Base-by-base conservation (phyloP, 2,329 filamentous ascomycete genomes). In the Hypoxylon sp. region DNA sequence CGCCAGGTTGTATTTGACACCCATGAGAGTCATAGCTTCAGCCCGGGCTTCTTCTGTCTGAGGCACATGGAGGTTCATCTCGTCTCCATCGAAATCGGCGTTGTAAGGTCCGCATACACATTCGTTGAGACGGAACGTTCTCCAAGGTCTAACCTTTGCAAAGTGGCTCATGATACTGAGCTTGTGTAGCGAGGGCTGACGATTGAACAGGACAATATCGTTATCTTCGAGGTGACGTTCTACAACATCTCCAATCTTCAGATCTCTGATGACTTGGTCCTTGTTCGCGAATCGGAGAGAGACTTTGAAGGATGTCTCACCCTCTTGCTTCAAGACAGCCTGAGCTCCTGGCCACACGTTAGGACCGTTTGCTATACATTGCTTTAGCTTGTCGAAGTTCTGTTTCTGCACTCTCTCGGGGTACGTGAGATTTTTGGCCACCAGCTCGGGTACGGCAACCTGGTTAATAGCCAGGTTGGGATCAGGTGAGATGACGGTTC, bases 21-120 rank as follows among this genome's bases (percentile, higher is more conserved):
- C 95, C 95, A 99, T 99, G 43, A 99, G 79, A 66, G 94, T 92
- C 69, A 96, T 96, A 0, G 95, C 95, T 75, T 99, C 95, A 2
- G 94, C 91, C 55, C 95, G 86, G 9, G 95, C 94, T 75, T 99
- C 95, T 77, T 99, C 95, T 0, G 95, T 98, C 73, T 99, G 95
- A 2, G 95, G 95, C 13, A 99, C 93, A 76, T 99, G 95, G 43
- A 99, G 78, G 69, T 99, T 99, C 95, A 99, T 99, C 75, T 99
- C 95, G 68, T 99, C 95, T 58, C 95, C 95, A 69, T 99, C 95
- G 67, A 99, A 99, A 84, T 99, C 95, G 53, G 95, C 95, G 68
- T 99, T 99, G 81, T 99, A 99, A 3, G 95, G 95, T 60, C 90
- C 93, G 76, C 95, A 99, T 1, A 97, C 95, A 84, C 95, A 99